Conservation (phyloP, 805 yeast species). For the Brettanomyces naardenensis region DNA sequence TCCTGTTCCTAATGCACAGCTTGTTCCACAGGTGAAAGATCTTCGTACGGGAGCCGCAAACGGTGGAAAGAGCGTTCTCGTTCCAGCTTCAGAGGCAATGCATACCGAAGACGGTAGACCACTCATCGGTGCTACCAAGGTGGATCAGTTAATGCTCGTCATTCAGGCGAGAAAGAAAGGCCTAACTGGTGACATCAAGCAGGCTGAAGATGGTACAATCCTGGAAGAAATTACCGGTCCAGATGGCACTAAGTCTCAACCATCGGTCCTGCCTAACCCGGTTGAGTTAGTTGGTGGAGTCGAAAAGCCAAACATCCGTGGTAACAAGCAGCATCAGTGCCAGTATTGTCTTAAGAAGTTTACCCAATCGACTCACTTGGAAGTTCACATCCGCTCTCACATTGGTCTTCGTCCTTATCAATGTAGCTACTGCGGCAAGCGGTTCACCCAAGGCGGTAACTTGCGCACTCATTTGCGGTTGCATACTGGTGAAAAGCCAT, state of each 20-base stretch:
- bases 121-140: slow-evolving; percentile 76
- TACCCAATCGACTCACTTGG: slow-evolving; percentile 85
- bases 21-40: neutral
- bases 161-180: slow-evolving; percentile 84
- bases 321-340: slow-evolving; percentile 57
- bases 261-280: slow-evolving; percentile 46
- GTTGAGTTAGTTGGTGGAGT: slow-evolving; percentile 73
- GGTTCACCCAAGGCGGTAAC: slow-evolving; percentile 88
- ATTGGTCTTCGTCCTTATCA: slow-evolving; percentile 80
- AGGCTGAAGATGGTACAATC: slow-evolving; percentile 63
- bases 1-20: neutral
- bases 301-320: slow-evolving; percentile 45
- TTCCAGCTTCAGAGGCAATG: slow-evolving; percentile 39
- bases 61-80: slow-evolving; percentile 18
- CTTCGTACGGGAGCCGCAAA: neutral
- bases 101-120: slow-evolving; percentile 60
- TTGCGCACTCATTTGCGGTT: slow-evolving; percentile 75
- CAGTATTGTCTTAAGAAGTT: slow-evolving; percentile 73
- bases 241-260: neutral
- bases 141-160: slow-evolving; percentile 85
- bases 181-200: slow-evolving; percentile 52
- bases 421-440: slow-evolving; percentile 70
- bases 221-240: slow-evolving; percentile 32
- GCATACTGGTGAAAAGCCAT: slow-evolving; percentile 92
- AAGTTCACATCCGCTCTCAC: slow-evolving; percentile 82